Evolutionary conservation across 495 filamentous ascomycete genomes (phyloP), one percentile per base, ranked within the genome.

Genomic region (Aspergillus saccharolyticus): DNA sequence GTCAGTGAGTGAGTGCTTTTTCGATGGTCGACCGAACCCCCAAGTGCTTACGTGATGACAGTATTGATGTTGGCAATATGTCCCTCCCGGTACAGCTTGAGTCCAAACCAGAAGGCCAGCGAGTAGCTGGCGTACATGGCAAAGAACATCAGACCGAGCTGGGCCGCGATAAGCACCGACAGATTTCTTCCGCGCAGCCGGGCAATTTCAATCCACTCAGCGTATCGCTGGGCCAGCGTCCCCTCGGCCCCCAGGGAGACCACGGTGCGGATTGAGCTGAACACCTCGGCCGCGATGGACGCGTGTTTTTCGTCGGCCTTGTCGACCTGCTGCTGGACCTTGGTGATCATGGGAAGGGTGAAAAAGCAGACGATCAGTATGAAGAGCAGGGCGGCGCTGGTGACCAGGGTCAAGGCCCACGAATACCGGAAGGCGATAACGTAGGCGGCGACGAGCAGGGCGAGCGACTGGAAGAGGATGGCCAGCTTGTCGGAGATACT

Each of bases 401-500:
- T 59, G 39, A 77, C 68, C 3, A 80, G 71, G 4, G 81, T 76
- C 16, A 84, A 58, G 14, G 72, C 74, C 55, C 79, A 74, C 20
- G 78, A 76, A 18, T 80, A 68, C 17, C 66, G 64, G 58, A 84
- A 81, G 5, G 75, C 81, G 17, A 82, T 74, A 1, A 65, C 70
- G 46, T 77, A 81, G 3, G 82, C 80, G 0, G 79, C 63, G n/a
- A 82, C 55, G 20, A 84, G 74, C 18, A 79, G 73, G 4, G 74
- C 67, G 33, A 78, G 61, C 0, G 75, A 74, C 51, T 81, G 74
- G 5, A 84, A 68, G 28, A 78, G 73, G 9, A 80, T 64, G 1
- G 78, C 78, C 6, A 75, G 67, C 46, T 81, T 82, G 56, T 84
- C 82, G 0, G 85, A 87, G 42, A 90, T 83, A 30, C 86, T 85